phyloP scores from a whole-genome alignment of 352 stramenopile genomes.

The Globisporangium takayamanum region DNA sequence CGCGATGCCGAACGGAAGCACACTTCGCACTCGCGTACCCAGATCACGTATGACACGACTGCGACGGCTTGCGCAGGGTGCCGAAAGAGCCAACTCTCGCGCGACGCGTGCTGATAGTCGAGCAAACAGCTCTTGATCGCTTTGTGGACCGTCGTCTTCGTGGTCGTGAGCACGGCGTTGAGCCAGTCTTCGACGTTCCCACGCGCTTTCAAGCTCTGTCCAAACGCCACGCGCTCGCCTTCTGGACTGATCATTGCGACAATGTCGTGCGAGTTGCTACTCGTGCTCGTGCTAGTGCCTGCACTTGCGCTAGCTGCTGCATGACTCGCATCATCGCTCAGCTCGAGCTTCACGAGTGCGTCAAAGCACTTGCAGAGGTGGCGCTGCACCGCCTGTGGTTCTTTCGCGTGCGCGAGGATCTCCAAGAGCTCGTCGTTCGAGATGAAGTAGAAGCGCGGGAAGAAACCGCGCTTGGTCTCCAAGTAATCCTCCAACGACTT shows the following conservation, averaged over 20 bases:
- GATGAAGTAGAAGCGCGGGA: slow-evolving; percentile 87
- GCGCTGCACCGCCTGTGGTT: slow-evolving; percentile 70
- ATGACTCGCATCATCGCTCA: slow-evolving; percentile 37
- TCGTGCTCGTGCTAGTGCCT: neutral
- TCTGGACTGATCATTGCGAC: slow-evolving; percentile 77
- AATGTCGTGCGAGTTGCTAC: slow-evolving; percentile 41
- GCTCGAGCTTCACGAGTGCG: slow-evolving; percentile 67
- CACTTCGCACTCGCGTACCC: slow-evolving; percentile 61
- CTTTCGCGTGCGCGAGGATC: slow-evolving; percentile 74
- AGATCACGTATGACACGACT: slow-evolving; percentile 88
- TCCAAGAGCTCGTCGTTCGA: slow-evolving; percentile 84
- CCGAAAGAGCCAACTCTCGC: slow-evolving; percentile 81
- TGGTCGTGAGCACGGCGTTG: slow-evolving; percentile 60
- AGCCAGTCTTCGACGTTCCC: slow-evolving; percentile 88
- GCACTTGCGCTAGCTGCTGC: neutral
- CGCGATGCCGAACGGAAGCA: slow-evolving; percentile 49
- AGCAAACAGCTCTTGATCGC: slow-evolving; percentile 71
- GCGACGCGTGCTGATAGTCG: slow-evolving; percentile 82
- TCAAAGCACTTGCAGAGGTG: slow-evolving; percentile 86
- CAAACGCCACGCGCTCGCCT: slow-evolving; percentile 73
- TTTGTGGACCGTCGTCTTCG: slow-evolving; percentile 63
- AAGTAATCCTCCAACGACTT: slow-evolving; percentile 82
- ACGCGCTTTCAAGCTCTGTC: slow-evolving; percentile 66
- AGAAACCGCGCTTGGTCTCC: slow-evolving; percentile 77
- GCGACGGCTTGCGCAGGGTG: slow-evolving; percentile 89